A percentile compares a stretch with the other conserved stretches of the same genome.
Conservation (phyloP, 345 rosid genomes). For the Eucalyptus tenuipes region DNA sequence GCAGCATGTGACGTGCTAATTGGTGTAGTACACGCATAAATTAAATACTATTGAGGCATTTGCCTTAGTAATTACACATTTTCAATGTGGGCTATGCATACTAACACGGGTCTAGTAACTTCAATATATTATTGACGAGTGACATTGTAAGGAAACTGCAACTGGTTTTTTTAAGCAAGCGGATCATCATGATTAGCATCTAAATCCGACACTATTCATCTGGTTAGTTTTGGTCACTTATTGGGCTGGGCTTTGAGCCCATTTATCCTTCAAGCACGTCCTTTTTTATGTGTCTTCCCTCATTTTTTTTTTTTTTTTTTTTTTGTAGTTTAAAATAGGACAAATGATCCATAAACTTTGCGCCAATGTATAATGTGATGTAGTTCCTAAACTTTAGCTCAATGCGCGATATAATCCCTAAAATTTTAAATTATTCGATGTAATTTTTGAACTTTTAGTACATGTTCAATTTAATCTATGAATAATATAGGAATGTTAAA, state of each 20-base stretch:
- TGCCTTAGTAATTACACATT: neutral
- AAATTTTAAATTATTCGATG: no score
- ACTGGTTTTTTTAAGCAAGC: neutral
- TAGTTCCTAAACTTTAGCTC: no score
- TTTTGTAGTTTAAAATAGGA: neutral
- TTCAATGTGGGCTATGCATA: neutral
- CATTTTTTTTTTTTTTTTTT: neutral
- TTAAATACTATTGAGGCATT: neutral
- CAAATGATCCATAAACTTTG: no score
- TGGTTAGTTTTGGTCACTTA: neutral
- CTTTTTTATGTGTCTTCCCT: neutral
- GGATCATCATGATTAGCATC: neutral
- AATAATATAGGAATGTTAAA: no score
- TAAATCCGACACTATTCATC: neutral
- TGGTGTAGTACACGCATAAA: neutral
- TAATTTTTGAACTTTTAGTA: no score
- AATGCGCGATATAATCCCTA: rapidly evolving
- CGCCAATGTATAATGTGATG: no score
- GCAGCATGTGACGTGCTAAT: neutral
- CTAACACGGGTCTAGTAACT: neutral
- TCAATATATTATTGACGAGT: neutral
- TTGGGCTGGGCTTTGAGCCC: neutral
- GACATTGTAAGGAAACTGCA: neutral
- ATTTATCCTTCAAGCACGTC: neutral
- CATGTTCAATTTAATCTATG: rapidly evolving